A percentile compares a stretch with the other conserved stretches of the same genome.
phyloP scores from a whole-genome alignment of 2,329 filamentous ascomycete species.

The Alternaria rosae region DNA sequence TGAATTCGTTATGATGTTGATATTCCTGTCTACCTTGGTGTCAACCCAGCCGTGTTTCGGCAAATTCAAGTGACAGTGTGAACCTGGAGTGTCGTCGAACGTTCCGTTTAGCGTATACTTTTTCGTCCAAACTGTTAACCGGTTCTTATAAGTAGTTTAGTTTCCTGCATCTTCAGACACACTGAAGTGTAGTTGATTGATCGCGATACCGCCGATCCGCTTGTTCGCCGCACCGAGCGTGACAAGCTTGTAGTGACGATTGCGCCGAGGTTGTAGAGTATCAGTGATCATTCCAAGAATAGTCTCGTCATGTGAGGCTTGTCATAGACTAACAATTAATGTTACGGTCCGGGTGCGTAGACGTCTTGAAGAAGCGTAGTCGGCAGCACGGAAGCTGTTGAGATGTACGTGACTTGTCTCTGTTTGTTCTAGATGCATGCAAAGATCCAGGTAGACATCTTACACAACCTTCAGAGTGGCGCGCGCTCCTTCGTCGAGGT shows the following conservation, averaged over 20 bases:
- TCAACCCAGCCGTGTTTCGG: neutral
- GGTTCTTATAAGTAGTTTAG: too few species aligned
- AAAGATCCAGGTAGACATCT: neutral
- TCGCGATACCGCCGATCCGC: neutral
- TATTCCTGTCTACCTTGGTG: neutral
- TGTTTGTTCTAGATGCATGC: neutral
- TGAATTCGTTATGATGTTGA: neutral
- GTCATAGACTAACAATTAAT: neutral
- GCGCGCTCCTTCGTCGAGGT: too few species aligned
- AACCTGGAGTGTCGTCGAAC: neutral
- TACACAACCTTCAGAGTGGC: too few species aligned
- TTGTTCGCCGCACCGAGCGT: neutral
- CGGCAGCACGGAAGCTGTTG: neutral
- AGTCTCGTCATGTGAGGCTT: neutral
- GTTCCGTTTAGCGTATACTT: too few species aligned
- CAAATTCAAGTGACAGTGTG: neutral
- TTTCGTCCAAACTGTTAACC: too few species aligned
- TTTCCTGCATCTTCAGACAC: too few species aligned
- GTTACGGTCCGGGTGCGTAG: neutral
- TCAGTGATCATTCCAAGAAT: neutral
- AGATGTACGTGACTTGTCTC: neutral
- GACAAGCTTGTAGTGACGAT: neutral
- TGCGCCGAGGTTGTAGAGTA: neutral
- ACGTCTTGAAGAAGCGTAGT: neutral
- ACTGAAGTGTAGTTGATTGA: neutral